Evolutionary conservation across 805 yeast genomes (phyloP).

Genomic region (Zygoascus tannicola): DNA sequence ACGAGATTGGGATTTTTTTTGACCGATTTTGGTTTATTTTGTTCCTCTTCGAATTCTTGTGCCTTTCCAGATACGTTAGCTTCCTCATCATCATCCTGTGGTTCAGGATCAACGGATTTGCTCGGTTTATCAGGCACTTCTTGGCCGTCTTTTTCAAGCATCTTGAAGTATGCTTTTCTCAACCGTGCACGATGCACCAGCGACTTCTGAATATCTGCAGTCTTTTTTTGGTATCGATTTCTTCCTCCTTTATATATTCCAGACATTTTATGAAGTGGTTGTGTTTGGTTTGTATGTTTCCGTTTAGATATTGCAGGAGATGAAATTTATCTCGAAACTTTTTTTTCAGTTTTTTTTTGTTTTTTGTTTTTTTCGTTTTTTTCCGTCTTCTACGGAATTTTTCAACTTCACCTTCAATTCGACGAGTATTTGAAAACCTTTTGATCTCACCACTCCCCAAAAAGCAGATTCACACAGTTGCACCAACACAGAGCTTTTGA

Average conservation of each 20-base stretch:
- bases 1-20: slow-evolving; percentile 4
- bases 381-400: no score
- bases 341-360: slow-evolving; percentile 26
- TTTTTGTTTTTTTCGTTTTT: background rate
- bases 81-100: background rate
- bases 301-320: slow-evolving; percentile 8
- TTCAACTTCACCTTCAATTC: no score
- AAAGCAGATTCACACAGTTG: no score
- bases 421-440: no score
- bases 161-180: slow-evolving; percentile 70
- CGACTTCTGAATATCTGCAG: slow-evolving; percentile 66
- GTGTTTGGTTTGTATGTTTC: background rate
- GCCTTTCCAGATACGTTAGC: slow-evolving; percentile 16
- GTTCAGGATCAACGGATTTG: slow-evolving; percentile 3
- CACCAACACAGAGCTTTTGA: no score
- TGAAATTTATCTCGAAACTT: slow-evolving; percentile 25
- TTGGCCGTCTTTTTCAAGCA: slow-evolving; percentile 64
- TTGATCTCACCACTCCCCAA: no score
- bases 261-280: background rate
- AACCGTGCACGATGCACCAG: slow-evolving; percentile 72
- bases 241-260: background rate
- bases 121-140: slow-evolving; percentile 36
- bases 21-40: slow-evolving; percentile 7
- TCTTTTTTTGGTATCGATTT: background rate
- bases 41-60: slow-evolving; percentile 14